Evolutionary conservation across 768 basidiomycete species (phyloP).

Genomic region (Panus rudis): DNA sequence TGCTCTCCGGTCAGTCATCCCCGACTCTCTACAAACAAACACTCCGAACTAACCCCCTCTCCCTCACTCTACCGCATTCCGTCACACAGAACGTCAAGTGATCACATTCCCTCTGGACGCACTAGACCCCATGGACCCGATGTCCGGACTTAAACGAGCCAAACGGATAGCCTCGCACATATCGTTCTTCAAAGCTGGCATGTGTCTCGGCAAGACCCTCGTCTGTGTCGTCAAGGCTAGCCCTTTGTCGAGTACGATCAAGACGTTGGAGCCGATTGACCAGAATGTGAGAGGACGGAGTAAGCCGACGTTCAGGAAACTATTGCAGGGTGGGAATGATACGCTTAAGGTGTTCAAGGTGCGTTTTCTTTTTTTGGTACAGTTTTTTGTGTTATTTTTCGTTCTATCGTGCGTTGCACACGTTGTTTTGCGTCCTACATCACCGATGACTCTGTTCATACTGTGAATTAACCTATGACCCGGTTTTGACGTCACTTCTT

Average conservation of each 20-base stretch:
- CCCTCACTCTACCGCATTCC: background rate
- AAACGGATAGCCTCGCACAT: conserved; percentile 95
- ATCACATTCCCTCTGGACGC: conserved; percentile 94
- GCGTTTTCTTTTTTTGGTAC: background rate
- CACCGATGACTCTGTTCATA: too few relatives aligned
- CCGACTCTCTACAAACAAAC: too few relatives aligned
- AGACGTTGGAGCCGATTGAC: conserved; percentile 94
- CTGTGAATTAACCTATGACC: too few relatives aligned
- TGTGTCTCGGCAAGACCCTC: conserved; percentile 83
- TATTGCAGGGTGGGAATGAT: conserved; percentile 92
- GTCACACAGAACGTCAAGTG: conserved; percentile 76
- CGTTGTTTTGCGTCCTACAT: too few relatives aligned
- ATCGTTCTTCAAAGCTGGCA: conserved; percentile 95
- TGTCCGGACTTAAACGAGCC: conserved; percentile 85
- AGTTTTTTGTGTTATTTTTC: conserved; percentile 1
- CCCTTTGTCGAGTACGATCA: conserved; percentile 93
- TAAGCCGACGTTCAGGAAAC: conserved; percentile 91
- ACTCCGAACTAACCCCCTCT: background rate
- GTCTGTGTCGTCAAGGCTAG: conserved; percentile 97
- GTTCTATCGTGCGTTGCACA: too few relatives aligned
- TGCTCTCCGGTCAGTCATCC: conserved; percentile 82
- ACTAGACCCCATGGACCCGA: conserved; percentile 83
- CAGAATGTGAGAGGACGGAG: conserved; percentile 70
- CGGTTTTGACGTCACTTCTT: too few relatives aligned
- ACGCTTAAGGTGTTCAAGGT: conserved; percentile 89